These are phyloP conservation scores for Crithidia acanthocephali DNA, from an alignment of 208 protist genomes.

Conservation along the genomic window DNA sequence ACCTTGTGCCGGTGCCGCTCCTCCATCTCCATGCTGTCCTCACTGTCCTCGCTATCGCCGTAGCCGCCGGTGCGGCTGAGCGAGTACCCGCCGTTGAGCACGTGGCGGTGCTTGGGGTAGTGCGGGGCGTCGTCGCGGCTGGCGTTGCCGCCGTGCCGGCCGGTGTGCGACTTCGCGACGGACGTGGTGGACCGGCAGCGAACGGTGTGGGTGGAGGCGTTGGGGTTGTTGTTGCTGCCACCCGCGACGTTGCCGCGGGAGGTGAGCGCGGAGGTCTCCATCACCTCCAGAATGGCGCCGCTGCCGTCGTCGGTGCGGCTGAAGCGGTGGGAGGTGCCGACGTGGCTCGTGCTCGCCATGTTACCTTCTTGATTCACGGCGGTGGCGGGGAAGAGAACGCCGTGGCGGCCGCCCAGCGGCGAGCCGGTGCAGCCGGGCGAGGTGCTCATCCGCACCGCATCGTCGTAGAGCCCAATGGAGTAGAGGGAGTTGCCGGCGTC, in stretches of 20 bases:
- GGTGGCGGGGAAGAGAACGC: slow-evolving; percentile 3
- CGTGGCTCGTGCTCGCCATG: slow-evolving; percentile 14
- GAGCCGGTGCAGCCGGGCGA: slow-evolving; percentile 10
- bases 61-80: slow-evolving; percentile 30
- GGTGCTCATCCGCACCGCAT: slow-evolving; percentile 15
- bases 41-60: slow-evolving; percentile 11
- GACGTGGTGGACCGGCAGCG: slow-evolving; percentile 8
- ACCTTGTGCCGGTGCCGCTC: slow-evolving; percentile 33
- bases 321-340: slow-evolving; percentile 7
- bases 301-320: slow-evolving; percentile 28
- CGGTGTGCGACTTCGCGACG: background rate
- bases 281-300: slow-evolving; percentile 33
- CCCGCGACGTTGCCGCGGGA: slow-evolving; percentile 15
- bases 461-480: slow-evolving; percentile 19
- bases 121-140: background rate
- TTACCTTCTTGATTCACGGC: slow-evolving; percentile 9
- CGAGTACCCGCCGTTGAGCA: slow-evolving; percentile 21
- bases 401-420: background rate
- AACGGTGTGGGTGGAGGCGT: background rate
- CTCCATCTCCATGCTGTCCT: slow-evolving; percentile 14
- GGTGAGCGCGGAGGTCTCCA: slow-evolving; percentile 28
- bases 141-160: background rate
- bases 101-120: background rate
- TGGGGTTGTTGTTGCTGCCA: background rate
- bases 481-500: slow-evolving; percentile 10